Conservation (phyloP, 805 yeast genomes). For the Hanseniaspora osmophila region DNA sequence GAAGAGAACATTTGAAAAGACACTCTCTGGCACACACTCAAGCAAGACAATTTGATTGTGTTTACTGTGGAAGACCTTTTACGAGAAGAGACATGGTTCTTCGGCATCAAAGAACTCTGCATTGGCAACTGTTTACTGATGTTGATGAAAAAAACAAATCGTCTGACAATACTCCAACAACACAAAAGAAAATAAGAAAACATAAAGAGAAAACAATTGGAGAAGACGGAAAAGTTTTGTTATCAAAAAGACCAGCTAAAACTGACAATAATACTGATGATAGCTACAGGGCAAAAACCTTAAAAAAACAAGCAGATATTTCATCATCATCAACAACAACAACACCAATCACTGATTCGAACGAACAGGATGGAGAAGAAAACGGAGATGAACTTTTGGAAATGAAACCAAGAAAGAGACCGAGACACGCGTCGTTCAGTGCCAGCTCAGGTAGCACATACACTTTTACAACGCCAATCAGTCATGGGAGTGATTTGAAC, state of each 20-base stretch:
- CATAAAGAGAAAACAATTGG: too few species aligned
- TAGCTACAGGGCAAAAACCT: too few species aligned
- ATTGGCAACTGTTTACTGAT: slow-evolving; percentile 25
- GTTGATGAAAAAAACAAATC: slow-evolving; percentile 4
- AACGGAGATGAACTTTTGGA: slow-evolving; percentile 8
- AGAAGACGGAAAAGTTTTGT: too few species aligned
- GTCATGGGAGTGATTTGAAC: neutral
- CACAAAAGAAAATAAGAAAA: too few species aligned
- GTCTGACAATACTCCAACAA: neutral
- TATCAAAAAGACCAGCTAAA: too few species aligned
- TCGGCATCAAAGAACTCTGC: slow-evolving; percentile 90
- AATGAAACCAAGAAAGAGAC: slow-evolving; percentile 12
- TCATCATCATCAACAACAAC: too few species aligned
- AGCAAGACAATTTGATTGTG: slow-evolving; percentile 92
- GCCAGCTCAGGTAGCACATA: slow-evolving; percentile 29
- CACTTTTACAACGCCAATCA: slow-evolving; percentile 1
- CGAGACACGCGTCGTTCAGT: slow-evolving; percentile 31
- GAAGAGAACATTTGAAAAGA: slow-evolving; percentile 85
- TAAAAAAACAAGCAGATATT: too few species aligned
- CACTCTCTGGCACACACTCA: slow-evolving; percentile 91
- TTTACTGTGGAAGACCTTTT: slow-evolving; percentile 90
- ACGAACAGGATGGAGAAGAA: slow-evolving; percentile 5
- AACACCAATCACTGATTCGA: too few species aligned
- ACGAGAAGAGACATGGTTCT: slow-evolving; percentile 80
- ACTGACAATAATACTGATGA: too few species aligned